Conservation (phyloP, 768 basidiomycete species). For the Rhizopogon vinicolor region DNA sequence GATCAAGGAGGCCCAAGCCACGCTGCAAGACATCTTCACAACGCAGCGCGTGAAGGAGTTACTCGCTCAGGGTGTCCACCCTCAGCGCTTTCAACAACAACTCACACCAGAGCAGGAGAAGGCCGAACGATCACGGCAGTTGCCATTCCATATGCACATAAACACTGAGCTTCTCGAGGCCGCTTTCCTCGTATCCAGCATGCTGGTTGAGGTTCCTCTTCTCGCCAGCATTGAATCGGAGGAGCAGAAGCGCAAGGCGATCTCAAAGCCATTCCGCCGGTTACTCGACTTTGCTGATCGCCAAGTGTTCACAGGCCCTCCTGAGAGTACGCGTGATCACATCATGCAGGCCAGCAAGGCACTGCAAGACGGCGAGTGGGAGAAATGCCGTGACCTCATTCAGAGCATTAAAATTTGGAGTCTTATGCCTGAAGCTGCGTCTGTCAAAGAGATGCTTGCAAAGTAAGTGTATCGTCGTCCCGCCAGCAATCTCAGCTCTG, state of each 20-base stretch:
- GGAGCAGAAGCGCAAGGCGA: conserved; percentile 86
- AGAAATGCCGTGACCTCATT: conserved; percentile 88
- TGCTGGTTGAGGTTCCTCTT: conserved; percentile 96
- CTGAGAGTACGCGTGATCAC: conserved; percentile 98
- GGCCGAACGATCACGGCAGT: conserved; percentile 89
- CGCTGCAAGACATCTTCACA: conserved; percentile 91
- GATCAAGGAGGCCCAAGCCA: conserved; percentile 91
- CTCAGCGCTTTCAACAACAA: conserved; percentile 76
- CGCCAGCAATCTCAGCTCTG: background rate
- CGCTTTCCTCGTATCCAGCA: conserved; percentile 96
- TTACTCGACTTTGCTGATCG: conserved; percentile 95
- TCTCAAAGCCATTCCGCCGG: conserved; percentile 96
- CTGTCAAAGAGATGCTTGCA: conserved; percentile 92
- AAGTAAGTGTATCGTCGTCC: conserved; percentile 48
- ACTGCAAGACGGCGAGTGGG: conserved; percentile 95
- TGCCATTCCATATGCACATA: conserved; percentile 99
- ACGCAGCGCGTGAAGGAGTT: conserved; percentile 97
- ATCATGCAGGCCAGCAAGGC: conserved; percentile 99
- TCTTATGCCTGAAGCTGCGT: conserved; percentile 83
- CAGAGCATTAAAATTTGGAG: conserved; percentile 98
- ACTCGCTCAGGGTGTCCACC: conserved; percentile 93
- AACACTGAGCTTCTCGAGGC: conserved; percentile 97
- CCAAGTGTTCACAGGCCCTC: conserved; percentile 96
- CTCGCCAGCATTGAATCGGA: conserved; percentile 93
- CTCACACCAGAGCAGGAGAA: conserved; percentile 95